Conservation (phyloP, 1,139 yeast species). For the Nakaseomyces uthaithaninus region DNA sequence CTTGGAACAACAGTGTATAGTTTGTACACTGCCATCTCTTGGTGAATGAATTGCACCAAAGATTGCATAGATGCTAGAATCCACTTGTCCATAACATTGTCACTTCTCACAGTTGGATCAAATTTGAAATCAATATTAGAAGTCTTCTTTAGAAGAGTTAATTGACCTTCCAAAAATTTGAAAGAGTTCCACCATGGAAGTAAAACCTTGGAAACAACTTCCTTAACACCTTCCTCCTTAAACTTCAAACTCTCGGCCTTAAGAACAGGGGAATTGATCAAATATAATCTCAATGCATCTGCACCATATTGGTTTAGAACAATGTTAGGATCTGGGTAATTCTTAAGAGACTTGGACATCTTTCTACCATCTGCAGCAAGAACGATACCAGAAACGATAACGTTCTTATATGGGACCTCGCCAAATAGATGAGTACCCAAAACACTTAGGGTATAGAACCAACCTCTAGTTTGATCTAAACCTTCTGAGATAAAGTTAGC, state of each 20-base stretch:
- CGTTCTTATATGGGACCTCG: slow-evolving; percentile 89
- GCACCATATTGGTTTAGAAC: slow-evolving; percentile 90
- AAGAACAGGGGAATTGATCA: slow-evolving; percentile 94
- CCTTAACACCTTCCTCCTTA: slow-evolving; percentile 98
- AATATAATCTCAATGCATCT: slow-evolving; percentile 89
- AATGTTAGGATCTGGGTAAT: slow-evolving; percentile 88
- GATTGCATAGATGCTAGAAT: slow-evolving; percentile 90
- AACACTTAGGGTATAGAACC: slow-evolving; percentile 96
- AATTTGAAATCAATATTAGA: slow-evolving; percentile 64
- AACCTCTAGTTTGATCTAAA: slow-evolving; percentile 98
- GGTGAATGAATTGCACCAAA: slow-evolving; percentile 73
- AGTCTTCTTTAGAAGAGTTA: slow-evolving; percentile 72
- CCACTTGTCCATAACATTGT: slow-evolving; percentile 97
- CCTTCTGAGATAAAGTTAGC: slow-evolving; percentile 98
- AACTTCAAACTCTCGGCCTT: slow-evolving; percentile 94
- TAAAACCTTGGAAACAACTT: slow-evolving; percentile 88
- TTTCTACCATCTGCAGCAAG: slow-evolving; percentile 97
- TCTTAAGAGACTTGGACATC: slow-evolving; percentile 97
- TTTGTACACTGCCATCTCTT: slow-evolving; percentile 84
- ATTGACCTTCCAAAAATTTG: slow-evolving; percentile 94
- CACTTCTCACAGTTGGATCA: slow-evolving; percentile 54
- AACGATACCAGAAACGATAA: slow-evolving; percentile 93
- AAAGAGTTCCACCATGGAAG: slow-evolving; percentile 98
- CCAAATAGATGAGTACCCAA: slow-evolving; percentile 92
- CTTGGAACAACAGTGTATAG: slow-evolving; percentile 94